Base-by-base conservation (phyloP, 1,139 yeast genomes). In the Candida pseudoviswanathii region DNA sequence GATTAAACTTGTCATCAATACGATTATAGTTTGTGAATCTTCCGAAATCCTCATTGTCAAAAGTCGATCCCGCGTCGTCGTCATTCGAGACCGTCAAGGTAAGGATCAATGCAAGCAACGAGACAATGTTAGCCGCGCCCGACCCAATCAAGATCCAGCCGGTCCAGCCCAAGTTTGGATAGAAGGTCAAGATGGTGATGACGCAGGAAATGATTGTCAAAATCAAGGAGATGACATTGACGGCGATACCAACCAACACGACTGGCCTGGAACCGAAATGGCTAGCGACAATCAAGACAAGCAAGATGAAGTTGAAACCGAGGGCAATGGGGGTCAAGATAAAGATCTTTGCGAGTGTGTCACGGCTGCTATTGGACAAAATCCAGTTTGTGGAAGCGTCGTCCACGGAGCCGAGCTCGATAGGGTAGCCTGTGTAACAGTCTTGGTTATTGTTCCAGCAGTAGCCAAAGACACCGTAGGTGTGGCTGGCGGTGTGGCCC, bases 391-490 rank as follows among this genome's bases (percentile, higher is more conserved):
- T 29, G 11, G 56, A 37, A 5, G 50, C 43, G 26, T 25, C 43
- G 22, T 30, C 26, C 33, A 42, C 37, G n/a, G 33, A 10, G 34
- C 66, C 58, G 21, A 68, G 54, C 2, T 46, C 38, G 48, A 71
- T 63, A 1, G 81, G 81, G 53, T 67, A 76, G n/a, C 61, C 49
- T 3, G 74, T 71, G 0, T 85, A 73, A 66, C 96, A 89, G 1
- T 66, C 60, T 5, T 68, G 63, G 2, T 71, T 62, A 26, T 64
- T 52, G 4, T 57, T 47, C 41, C 55, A 62, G 66, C 98, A 92
- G 54, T 82, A 80, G 1, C 98, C 99, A 71, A 92, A 89, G 0
- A 89, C 90, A 4, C 99, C 99, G 65, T 86, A 94, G 48, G 79
- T 72, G 61, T 76, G 75, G 45, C 77, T 81, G 24, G 74, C 72